Evolutionary conservation across 495 filamentous ascomycete species (phyloP), one percentile per base, ranked within the genome.

Genomic region (Neurospora sp.): DNA sequence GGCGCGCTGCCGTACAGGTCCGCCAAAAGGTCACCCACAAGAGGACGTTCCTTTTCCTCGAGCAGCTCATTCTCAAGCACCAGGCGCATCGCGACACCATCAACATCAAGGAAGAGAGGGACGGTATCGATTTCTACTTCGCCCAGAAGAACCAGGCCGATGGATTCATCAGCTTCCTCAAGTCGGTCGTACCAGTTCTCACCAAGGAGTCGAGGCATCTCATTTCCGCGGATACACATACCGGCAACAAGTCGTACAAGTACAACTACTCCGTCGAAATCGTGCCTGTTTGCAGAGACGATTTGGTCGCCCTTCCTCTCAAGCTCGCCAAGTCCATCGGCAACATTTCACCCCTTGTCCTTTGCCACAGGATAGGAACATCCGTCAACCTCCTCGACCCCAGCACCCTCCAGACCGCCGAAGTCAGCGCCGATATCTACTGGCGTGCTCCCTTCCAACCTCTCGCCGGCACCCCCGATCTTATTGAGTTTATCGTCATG

Each of bases 11-110:
- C 39, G 80, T 98, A 6, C 96, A 98, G 82, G 92, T 98, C 27
- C 93, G 96, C 42, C 96, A 99, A 83, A 96, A 97, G 80, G 96
- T 99, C 35, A 89, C 92, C 0, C 96, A 99, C 82, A 99, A 99
- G 86, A 88, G 96, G 75, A 98, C 96, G 6, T 98, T 99, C 84
- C 84, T 98, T 9, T 96, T 93, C 82, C 92, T 99, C 18, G 96
- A 99, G 78, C 96, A 99, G 83, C 86, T 98, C 37, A 97, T 99
- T 80, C 85, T 99, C 39, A 97, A 97, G 83, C 92, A 97, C 78
- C 88, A 88, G 39, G 96, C 95, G 3, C 96, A 99, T 80, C 90
- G 90, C 75, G 94, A 99, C 74, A 93, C 94, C 1, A 92, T 97
- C 80, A 98, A 97, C 81, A 98, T 99, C 82, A 97, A 96, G 78